These are phyloP conservation scores for Gossypium ekmanianum DNA, from an alignment of 345 rosid species.

Conservation along the genomic window DNA sequence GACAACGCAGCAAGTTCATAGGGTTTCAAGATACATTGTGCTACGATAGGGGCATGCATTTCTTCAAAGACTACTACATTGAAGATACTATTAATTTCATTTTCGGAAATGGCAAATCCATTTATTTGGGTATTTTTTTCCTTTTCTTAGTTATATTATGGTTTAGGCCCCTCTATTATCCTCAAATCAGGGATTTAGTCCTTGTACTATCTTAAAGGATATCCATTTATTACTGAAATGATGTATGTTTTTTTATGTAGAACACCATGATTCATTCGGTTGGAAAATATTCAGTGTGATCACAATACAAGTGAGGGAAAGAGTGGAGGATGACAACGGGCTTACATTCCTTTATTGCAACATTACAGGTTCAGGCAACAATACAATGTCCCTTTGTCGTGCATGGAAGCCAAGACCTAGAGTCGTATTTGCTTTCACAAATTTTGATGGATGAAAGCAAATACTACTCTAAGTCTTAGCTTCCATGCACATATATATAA, in stretches of 20 bases:
- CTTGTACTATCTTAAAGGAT: too few species aligned
- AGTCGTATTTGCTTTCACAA: background rate
- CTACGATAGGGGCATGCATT: constrained; percentile 63
- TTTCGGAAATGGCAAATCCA: constrained; percentile 61
- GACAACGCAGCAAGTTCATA: constrained; percentile 41
- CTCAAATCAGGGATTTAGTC: too few species aligned
- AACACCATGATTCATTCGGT: background rate
- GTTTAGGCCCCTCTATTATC: too few species aligned
- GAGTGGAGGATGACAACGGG: background rate
- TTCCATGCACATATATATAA: background rate
- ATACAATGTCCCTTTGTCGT: background rate
- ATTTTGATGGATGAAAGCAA: background rate
- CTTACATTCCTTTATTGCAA: background rate
- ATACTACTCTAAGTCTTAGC: background rate
- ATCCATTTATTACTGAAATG: too few species aligned
- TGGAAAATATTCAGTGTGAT: background rate
- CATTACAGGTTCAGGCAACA: background rate
- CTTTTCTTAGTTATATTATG: too few species aligned
- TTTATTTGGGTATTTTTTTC: constrained; percentile 40
- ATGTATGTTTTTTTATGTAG: background rate
- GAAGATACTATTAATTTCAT: constrained; percentile 80
- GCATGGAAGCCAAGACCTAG: background rate
- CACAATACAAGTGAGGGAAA: background rate
- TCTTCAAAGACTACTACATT: constrained; percentile 62
- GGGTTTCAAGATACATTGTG: constrained; percentile 73